Evolutionary conservation across 352 stramenopile genomes (phyloP), one percentile per base, ranked within the genome.

Genomic region (Phytophthora megakarya): DNA sequence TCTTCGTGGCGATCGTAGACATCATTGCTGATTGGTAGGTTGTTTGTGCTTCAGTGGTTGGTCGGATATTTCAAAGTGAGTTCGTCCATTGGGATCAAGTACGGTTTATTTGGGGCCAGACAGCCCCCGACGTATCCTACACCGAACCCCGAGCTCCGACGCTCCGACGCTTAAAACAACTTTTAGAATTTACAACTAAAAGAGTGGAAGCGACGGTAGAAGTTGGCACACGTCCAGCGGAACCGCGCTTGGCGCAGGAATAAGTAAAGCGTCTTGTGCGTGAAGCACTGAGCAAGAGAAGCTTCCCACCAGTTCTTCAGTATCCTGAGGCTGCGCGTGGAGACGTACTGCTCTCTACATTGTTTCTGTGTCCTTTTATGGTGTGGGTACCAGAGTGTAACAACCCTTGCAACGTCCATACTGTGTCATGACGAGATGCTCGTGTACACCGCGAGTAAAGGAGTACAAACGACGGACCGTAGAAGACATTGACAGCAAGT

Each of bases 381-480:
- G 40, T 30, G 10, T 50, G 43, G 43, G 25, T 50, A 37, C 12
- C 43, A 23, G 43, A 38, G 23, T 21, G 18, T 37, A 22, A 13
- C 5, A 11, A 50, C 11, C 23, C 15, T 50, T 16, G 0, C 10
- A 3, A n/a, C 37, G 39, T 15, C 26, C 44, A 0, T 39, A 18
- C 15, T 51, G 44, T 22, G 3, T 30, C 23, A 25, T 51, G 11
- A 1, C 44, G 0, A 26, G 16, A 5, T 53, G 28, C 11, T n/a
- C 49, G 0, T 59, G 38, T 40, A 49, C 50, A 11, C 37, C 39
- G 16, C 38, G 51, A 8, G 2, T 61, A 5, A 56, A 63, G 16
- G 44, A 63, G 21, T 56, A 63, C 44, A 49, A 51, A 9, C 35
- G 55, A 8, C 44, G 55, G 2, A 13, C 35, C 0, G 44, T 56